These are phyloP conservation scores for Candolleomyces efflorescens DNA, from an alignment of 768 basidiomycete genomes.

Conservation along the genomic window DNA sequence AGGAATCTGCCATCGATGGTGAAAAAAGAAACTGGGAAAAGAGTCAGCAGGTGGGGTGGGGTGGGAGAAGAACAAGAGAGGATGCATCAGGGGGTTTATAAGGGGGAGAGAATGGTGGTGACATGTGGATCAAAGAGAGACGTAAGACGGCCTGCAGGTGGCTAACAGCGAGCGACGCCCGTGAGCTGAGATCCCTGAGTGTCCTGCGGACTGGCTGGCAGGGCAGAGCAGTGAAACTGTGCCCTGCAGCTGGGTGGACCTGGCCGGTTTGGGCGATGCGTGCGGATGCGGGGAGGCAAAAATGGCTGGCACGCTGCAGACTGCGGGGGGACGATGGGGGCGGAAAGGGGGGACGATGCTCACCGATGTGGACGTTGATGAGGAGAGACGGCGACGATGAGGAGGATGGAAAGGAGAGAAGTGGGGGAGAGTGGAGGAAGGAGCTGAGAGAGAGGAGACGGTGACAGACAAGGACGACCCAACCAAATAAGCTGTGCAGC, in stretches of 20 bases:
- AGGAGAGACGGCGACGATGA: conserved; percentile 12
- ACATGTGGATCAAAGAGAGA: conserved; percentile 40
- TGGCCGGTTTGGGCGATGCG: neutral
- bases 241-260: neutral
- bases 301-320: neutral
- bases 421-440: conserved; percentile 20
- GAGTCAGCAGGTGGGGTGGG: conserved; percentile 11
- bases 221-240: neutral
- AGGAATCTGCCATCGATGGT: conserved; percentile 65
- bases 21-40: conserved; percentile 13
- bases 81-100: conserved; percentile 24
- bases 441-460: conserved; percentile 20
- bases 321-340: neutral
- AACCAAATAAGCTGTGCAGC: conserved; percentile 41
- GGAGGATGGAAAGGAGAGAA: conserved; percentile 9
- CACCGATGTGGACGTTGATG: conserved; percentile 14
- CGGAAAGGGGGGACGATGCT: conserved; percentile 11
- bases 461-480: conserved; percentile 35
- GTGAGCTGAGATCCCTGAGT: neutral
- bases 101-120: conserved; percentile 32
- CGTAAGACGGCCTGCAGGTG: conserved; percentile 20
- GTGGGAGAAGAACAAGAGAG: conserved; percentile 21
- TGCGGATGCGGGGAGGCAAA: conserved; percentile 11
- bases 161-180: conserved; percentile 11
- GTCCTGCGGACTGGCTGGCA: neutral